These are phyloP conservation scores for Coccomyxa sp. DNA, from an alignment of 139 green algal genomes.

Conservation along the genomic window DNA sequence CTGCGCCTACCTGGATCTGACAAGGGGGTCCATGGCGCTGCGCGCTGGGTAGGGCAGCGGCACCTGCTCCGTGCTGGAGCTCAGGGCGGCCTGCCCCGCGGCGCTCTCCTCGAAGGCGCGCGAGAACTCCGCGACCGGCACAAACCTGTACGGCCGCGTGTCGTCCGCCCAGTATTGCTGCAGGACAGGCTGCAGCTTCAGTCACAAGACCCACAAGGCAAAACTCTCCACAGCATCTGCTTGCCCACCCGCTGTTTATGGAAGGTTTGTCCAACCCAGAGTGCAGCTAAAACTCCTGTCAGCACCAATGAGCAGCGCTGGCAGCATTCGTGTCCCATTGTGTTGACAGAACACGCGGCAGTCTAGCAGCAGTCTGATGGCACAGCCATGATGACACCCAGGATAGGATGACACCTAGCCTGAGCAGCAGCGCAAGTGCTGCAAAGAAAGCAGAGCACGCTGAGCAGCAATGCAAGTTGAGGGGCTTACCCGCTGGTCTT, in stretches of 20 bases:
- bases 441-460: background rate
- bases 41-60: background rate
- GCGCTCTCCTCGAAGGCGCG: slow-evolving; percentile 21
- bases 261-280: background rate
- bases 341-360: background rate
- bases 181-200: background rate
- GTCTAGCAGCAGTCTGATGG: background rate
- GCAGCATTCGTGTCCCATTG: too few species aligned
- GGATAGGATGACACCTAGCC: background rate
- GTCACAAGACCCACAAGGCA: background rate
- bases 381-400: background rate
- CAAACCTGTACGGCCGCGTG: slow-evolving; percentile 15
- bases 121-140: slow-evolving; percentile 28
- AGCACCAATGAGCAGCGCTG: too few species aligned
- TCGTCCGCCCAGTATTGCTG: slow-evolving; percentile 28
- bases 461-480: background rate
- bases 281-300: too few species aligned
- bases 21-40: slow-evolving; percentile 16
- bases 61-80: background rate
- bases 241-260: background rate
- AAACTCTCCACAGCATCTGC: background rate
- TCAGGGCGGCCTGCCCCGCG: slow-evolving; percentile 6
- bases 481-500: background rate
- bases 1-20: slow-evolving; percentile 21
- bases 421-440: too few species aligned